These are phyloP conservation scores for Triticum monococcum DNA, from an alignment of 176 grass and related monocot species.

Conservation along the genomic window DNA sequence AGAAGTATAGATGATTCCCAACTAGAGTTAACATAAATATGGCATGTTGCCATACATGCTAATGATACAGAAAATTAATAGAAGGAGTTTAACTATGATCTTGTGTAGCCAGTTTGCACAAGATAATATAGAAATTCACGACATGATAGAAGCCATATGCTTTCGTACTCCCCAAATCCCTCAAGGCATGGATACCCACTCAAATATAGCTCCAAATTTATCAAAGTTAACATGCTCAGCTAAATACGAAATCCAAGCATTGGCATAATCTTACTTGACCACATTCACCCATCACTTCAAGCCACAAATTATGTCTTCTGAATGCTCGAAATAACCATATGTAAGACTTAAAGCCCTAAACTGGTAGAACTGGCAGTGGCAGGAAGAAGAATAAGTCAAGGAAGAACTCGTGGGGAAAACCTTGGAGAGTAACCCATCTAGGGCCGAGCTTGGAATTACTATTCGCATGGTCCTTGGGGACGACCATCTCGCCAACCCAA, in stretches of 20 bases:
- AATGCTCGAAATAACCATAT: neutral
- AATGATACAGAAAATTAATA: neutral
- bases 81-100: neutral
- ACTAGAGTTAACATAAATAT: neutral
- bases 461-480: conserved; percentile 71
- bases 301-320: neutral
- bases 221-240: neutral
- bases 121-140: neutral
- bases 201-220: neutral
- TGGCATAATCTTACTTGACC: neutral
- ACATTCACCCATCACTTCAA: neutral
- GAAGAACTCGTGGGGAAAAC: conserved; percentile 23
- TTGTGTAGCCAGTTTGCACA: neutral
- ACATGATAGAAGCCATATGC: neutral
- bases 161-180: neutral
- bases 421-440: conserved; percentile 79
- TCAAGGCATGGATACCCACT: neutral
- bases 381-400: neutral
- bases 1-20: neutral
- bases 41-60: neutral
- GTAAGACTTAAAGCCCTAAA: neutral
- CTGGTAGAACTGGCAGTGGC: neutral
- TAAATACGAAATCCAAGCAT: neutral
- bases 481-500: conserved; percentile 89
- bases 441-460: conserved; percentile 88